phyloP scores from a whole-genome alignment of 1,139 yeast species.

The Casaregolazyma suthepensis region DNA sequence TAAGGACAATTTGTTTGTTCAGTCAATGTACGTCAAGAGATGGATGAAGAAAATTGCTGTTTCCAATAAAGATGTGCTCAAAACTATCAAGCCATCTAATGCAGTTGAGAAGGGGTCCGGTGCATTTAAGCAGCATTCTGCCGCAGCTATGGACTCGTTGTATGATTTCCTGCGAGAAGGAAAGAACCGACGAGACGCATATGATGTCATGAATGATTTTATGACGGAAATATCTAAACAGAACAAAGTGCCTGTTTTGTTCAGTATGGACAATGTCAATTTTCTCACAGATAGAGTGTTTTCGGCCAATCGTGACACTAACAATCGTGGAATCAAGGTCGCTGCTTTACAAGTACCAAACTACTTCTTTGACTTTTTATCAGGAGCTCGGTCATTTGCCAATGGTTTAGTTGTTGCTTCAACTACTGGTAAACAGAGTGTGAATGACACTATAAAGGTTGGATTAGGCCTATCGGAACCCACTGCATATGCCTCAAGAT shows the following conservation, averaged over 20 bases:
- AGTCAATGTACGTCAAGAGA: slow-evolving; percentile 70
- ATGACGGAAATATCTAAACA: slow-evolving; percentile 46
- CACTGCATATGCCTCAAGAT: slow-evolving; percentile 45
- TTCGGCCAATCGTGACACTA: slow-evolving; percentile 56
- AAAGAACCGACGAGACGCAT: slow-evolving; percentile 34
- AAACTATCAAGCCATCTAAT: slow-evolving; percentile 28
- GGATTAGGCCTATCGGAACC: slow-evolving; percentile 52
- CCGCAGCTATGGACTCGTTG: slow-evolving; percentile 42
- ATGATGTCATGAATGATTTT: slow-evolving; percentile 46
- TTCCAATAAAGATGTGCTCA: slow-evolving; percentile 50
- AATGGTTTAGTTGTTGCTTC: slow-evolving; percentile 62
- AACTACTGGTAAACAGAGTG: slow-evolving; percentile 45
- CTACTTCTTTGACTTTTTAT: slow-evolving; percentile 48
- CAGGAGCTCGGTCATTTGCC: slow-evolving; percentile 46
- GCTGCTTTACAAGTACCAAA: slow-evolving; percentile 63
- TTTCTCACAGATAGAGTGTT: slow-evolving; percentile 50
- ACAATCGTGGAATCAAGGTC: slow-evolving; percentile 54
- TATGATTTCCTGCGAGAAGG: slow-evolving; percentile 37
- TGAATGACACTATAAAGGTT: slow-evolving; percentile 51
- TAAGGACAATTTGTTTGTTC: slow-evolving; percentile 50
- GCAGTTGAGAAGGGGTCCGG: slow-evolving; percentile 18
- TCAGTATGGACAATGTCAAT: slow-evolving; percentile 73
- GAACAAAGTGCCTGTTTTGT: slow-evolving; percentile 49
- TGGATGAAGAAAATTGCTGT: slow-evolving; percentile 52
- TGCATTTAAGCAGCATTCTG: slow-evolving; percentile 31